Evolutionary conservation across 2,329 filamentous ascomycete genomes (phyloP), one percentile per base, ranked within the genome.

Genomic region (Lecanosticta acicola): DNA sequence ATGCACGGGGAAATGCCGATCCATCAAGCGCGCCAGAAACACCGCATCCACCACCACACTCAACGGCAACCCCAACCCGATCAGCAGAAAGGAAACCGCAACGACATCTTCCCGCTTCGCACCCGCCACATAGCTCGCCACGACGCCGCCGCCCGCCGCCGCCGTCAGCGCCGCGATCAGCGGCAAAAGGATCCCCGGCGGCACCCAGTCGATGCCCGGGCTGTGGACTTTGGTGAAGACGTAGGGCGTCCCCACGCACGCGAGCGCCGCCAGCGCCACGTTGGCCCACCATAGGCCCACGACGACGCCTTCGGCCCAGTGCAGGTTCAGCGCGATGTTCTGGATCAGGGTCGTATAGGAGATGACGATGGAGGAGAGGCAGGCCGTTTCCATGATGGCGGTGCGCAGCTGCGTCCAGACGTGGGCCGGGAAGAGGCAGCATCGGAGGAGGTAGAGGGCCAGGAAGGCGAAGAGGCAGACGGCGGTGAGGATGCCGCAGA

Each of bases 401-500:
- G 33, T 33, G 3, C 2, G 14, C 19, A 50, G 18, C 16, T 26
- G 16, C 4, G 42, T 29, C 4, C 24, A n/a, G 32, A 50, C 50
- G 21, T 50, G 39, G 19, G 35, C 38, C 16, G 36, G 36, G 32
- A 39, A 50, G 10, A 52, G 11, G 13, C 33, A 13, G 10, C 19
- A 20, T 8, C 51, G 42, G 3, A 29, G 9, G 7, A 50, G 3
- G 19, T 54, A 52, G 10, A 50, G 26, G 10, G 37, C 14, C 1
- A 52, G 21, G 33, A 52, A 48, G 11, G 4, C 18, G 14, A 47
- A 11, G 5, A 54, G 46, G 1, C 37, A 24, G 32, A 39, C 19
- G 21, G 49, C 43, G 5, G 49, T 54, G 3, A 51, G 32, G 26
- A 49, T 45, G 49, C 50, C 47, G 18, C 47, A 45, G 18, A 50